Evolutionary conservation across 2,329 filamentous ascomycete species (phyloP).

Genomic region (Aspergillus clavatus): DNA sequence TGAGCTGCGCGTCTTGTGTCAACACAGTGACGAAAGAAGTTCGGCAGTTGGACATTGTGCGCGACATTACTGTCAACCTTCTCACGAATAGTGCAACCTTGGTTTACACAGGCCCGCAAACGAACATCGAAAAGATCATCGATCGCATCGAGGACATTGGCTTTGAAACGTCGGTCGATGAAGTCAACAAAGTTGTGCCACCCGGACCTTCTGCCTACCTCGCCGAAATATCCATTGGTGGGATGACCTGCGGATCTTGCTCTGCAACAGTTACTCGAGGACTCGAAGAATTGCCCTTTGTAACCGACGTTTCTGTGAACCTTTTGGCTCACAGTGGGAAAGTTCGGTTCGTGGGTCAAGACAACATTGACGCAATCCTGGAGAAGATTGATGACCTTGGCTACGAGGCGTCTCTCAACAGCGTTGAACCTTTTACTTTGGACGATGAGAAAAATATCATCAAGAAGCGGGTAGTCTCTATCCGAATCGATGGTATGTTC

Average conservation of each 20-base stretch:
- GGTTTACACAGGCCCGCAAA: constrained; percentile 49
- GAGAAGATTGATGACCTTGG: constrained; percentile 56
- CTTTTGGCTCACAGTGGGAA: constrained; percentile 48
- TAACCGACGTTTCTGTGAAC: constrained; percentile 47
- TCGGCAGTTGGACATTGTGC: constrained; percentile 54
- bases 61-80: constrained; percentile 58
- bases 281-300: constrained; percentile 43
- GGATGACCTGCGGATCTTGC: constrained; percentile 57
- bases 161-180: constrained; percentile 43
- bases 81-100: constrained; percentile 63
- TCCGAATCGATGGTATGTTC: constrained; percentile 67
- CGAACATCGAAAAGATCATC: constrained; percentile 43
- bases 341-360: constrained; percentile 46
- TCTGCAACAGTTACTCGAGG: constrained; percentile 47
- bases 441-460: constrained; percentile 26
- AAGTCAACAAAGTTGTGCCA: constrained; percentile 21
- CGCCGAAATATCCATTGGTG: constrained; percentile 49
- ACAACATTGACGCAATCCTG: constrained; percentile 43
- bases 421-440: constrained; percentile 27
- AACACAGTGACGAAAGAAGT: constrained; percentile 60
- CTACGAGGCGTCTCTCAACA: constrained; percentile 59
- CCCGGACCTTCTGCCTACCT: constrained; percentile 21
- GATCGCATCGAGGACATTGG: constrained; percentile 49
- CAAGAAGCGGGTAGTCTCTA: constrained; percentile 55
- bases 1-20: constrained; percentile 68